These are phyloP conservation scores for Diaporthe citriasiana DNA, from an alignment of 2,329 filamentous ascomycete species.

Conservation along the genomic window DNA sequence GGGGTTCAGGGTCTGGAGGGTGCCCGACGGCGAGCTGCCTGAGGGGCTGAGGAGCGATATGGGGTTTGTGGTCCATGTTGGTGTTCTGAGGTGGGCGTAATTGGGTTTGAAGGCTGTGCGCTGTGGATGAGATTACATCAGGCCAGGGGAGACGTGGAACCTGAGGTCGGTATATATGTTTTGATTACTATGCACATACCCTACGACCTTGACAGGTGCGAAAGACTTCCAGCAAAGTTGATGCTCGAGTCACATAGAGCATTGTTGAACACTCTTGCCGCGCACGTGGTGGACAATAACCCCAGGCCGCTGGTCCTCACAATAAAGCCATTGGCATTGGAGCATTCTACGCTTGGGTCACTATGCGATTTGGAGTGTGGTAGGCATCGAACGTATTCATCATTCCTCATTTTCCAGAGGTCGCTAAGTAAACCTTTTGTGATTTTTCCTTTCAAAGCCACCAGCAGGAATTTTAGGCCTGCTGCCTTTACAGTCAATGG, in stretches of 20 bases:
- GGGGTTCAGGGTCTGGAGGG: slow-evolving; percentile 81
- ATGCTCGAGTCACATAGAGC: too few species aligned
- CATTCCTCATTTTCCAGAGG: slow-evolving; percentile 25
- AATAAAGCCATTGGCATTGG: background rate
- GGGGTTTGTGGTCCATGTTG: slow-evolving; percentile 88
- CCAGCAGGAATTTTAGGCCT: background rate
- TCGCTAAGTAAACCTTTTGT: slow-evolving; percentile 33
- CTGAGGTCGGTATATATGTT: background rate
- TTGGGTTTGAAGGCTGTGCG: background rate
- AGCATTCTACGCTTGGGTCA: background rate
- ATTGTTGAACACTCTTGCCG: background rate
- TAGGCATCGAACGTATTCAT: slow-evolving; percentile 4
- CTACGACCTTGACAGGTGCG: too few species aligned
- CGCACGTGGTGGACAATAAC: background rate
- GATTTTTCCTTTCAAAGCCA: background rate
- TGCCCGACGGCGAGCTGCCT: slow-evolving; percentile 75
- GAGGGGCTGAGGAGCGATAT: slow-evolving; percentile 71
- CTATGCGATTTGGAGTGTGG: too few species aligned
- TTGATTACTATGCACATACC: background rate
- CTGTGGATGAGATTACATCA: background rate
- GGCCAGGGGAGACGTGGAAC: background rate
- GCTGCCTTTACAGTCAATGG: background rate
- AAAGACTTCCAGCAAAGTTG: background rate
- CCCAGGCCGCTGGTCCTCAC: too few species aligned
- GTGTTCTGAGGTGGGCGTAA: slow-evolving; percentile 63